Evolutionary conservation across 768 basidiomycete genomes (phyloP).

Genomic region (Calocybe cyanea): DNA sequence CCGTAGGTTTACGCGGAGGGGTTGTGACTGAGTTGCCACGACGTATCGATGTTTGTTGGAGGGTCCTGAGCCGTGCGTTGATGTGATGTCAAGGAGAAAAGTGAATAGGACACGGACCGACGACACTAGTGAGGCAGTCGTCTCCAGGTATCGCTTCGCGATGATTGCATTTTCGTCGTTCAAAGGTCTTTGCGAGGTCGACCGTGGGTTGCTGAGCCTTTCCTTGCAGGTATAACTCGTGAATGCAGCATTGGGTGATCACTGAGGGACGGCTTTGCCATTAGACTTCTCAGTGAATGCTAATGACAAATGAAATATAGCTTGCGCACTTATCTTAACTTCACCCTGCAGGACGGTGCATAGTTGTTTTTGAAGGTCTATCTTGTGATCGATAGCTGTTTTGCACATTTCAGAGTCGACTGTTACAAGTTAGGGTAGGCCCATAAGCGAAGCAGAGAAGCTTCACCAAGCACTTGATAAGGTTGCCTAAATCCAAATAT

Average conservation of each 20-base stretch:
- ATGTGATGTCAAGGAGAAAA: background rate
- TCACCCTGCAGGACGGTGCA: conserved; percentile 77
- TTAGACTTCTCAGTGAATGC: conserved; percentile 20
- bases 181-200: conserved; percentile 90
- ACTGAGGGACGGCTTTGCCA: conserved; percentile 61
- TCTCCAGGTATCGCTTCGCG: conserved; percentile 79
- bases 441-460: conserved; percentile 6
- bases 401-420: conserved; percentile 87
- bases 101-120: conserved; percentile 51
- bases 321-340: conserved; percentile 83
- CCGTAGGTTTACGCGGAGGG: conserved; percentile 68
- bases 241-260: conserved; percentile 98
- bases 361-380: conserved; percentile 77
- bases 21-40: conserved; percentile 76
- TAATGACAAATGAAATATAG: conserved; percentile 4
- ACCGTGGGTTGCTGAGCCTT: conserved; percentile 68
- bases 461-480: conserved; percentile 84
- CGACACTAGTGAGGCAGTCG: conserved; percentile 76
- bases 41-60: conserved; percentile 93
- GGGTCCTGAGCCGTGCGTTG: conserved; percentile 42
- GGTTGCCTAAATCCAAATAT: conserved; percentile 91
- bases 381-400: conserved; percentile 59
- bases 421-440: conserved; percentile 22
- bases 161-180: conserved; percentile 94
- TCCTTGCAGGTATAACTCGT: conserved; percentile 87